Conservation (phyloP, 2,329 filamentous ascomycete genomes). For the Cercospora sesami region DNA sequence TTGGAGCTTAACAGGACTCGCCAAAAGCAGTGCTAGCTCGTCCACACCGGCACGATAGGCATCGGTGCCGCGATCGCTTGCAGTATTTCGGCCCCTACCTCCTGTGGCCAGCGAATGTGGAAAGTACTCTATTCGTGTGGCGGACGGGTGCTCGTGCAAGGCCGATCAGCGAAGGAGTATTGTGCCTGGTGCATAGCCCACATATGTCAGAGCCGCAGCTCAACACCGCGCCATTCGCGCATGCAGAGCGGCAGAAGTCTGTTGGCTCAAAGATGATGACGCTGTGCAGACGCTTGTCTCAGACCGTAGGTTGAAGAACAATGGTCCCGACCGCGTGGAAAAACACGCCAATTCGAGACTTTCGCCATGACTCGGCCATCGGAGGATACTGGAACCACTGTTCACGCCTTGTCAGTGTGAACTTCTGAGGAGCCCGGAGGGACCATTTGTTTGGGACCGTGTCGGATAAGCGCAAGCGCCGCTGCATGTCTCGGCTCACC, state of each 20-base stretch:
- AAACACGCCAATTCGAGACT: background rate
- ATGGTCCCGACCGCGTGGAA: background rate
- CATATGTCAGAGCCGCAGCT: background rate
- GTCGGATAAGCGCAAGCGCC: background rate
- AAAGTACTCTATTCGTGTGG: background rate
- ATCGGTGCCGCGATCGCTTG: background rate
- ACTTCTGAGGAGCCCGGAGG: background rate
- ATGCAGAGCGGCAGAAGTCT: background rate
- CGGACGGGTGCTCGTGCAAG: background rate
- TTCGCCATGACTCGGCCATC: background rate
- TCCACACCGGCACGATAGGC: background rate
- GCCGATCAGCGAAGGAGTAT: background rate
- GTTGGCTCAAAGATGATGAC: background rate
- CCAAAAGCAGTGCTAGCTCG: background rate
- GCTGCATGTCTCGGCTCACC: background rate
- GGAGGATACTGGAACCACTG: background rate
- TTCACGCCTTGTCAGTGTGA: background rate
- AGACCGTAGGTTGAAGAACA: background rate
- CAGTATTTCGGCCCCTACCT: background rate
- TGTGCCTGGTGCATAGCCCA: background rate
- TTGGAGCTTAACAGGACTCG: background rate
- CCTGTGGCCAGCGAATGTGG: slow-evolving; percentile 1
- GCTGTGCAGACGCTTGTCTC: background rate
- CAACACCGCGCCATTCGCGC: background rate
- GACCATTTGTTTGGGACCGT: background rate